Evolutionary conservation across 2,329 filamentous ascomycete species (phyloP), one percentile per base, ranked within the genome.

Genomic region (Zymoseptoria tritici): DNA sequence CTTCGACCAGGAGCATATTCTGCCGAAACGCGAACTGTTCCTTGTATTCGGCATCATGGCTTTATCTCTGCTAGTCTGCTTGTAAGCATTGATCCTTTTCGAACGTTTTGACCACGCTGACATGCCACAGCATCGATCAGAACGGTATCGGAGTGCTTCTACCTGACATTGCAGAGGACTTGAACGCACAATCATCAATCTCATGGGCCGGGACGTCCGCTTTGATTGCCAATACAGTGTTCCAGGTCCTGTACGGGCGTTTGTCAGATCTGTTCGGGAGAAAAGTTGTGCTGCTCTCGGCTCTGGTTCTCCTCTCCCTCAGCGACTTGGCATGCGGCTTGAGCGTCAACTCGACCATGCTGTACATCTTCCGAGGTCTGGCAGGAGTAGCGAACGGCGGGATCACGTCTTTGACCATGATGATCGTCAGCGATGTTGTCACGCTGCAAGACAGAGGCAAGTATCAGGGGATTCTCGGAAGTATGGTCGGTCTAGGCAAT

Each of bases 341-440:
- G 24, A 77, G 82, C 0, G 75, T 78, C 49, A 84, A 78, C 59
- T 77, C 80, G 0, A 76, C 80, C 20, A 82, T 83, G 76, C 79
- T 88, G 24, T 87, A 86, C 71, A 76, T 81, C 20, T 86, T 85
- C 67, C 78, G 85, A 42, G 85, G 77, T 3, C 66, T 85, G 20
- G 80, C 84, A 9, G 85, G 85, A 57, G 75, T 87, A n/a, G 84
- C 82, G 9, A 81, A 80, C 51, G 85, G 85, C 1, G 85, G 85
- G 9, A 80, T 87, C 54, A 80, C 77, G 26, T 83, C 81, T 21
- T 70, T 86, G 52, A 75, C 79, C 4, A 85, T 85, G 80, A 85
- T 86, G 65, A 84, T 86, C 56, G 79, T 85, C 1, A 82, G 78
- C 6, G 84, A 86, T 67, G 74, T 86, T 6, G 82, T 85, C 0